phyloP scores from a whole-genome alignment of 1,284 basidiomycete genomes.

The Bjerkandera adusta region DNA sequence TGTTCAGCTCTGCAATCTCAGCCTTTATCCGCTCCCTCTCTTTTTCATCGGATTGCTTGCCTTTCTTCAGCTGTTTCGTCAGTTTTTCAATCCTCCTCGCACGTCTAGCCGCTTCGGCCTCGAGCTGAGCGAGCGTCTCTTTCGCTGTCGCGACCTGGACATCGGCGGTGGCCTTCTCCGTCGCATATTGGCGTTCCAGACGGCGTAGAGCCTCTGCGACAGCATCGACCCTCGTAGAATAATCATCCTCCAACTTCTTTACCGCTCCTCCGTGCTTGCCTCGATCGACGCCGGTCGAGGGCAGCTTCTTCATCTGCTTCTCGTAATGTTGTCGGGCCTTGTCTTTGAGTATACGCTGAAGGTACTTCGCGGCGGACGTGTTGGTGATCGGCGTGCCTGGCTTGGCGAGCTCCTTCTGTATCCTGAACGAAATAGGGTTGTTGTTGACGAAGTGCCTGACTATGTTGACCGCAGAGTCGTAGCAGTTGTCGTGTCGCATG shows the following conservation, averaged over 20 bases:
- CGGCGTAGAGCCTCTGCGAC: neutral
- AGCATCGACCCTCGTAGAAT: neutral
- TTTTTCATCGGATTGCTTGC: neutral
- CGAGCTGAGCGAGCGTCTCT: neutral
- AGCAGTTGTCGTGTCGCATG: slow-evolving; percentile 14
- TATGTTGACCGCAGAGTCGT: slow-evolving; percentile 10
- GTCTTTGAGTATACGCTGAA: neutral
- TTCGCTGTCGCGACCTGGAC: neutral
- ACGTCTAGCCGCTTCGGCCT: neutral
- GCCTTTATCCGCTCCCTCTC: no score
- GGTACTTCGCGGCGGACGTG: neutral
- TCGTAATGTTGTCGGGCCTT: neutral
- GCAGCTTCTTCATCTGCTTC: neutral
- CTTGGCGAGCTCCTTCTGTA: slow-evolving; percentile 18
- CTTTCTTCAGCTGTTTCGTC: neutral
- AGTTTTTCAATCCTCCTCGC: neutral
- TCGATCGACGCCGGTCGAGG: no score
- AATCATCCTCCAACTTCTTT: neutral
- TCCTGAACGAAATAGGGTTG: slow-evolving; percentile 8
- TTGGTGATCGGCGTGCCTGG: neutral
- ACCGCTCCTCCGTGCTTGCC: neutral
- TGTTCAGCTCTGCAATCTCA: no score
- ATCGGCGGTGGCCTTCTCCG: neutral
- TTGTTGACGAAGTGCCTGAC: slow-evolving; percentile 11
- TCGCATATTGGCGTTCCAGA: neutral